Percentiles rank a stretch among this genome's conserved stretches.
Conservation (phyloP, 768 basidiomycete genomes). For the Psilocybe cubensis region DNA sequence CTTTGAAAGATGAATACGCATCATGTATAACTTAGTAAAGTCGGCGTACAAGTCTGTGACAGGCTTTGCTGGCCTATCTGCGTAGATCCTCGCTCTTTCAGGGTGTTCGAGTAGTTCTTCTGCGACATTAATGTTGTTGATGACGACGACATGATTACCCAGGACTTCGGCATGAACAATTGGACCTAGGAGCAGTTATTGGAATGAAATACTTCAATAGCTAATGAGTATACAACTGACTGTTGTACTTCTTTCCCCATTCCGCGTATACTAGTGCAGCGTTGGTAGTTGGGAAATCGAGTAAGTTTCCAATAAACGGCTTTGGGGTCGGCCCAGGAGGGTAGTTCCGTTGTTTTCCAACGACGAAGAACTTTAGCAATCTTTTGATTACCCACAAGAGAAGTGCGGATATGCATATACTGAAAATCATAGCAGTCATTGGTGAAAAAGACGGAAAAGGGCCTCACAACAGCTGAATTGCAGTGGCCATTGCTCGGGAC, state of each 20-base stretch:
- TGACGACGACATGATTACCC: conserved; percentile 28
- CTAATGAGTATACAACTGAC: conserved; percentile 4
- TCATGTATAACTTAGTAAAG: not conserved
- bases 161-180: conserved; percentile 25
- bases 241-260: conserved; percentile 21
- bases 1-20: conserved; percentile 1
- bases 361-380: not conserved
- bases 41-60: conserved; percentile 13
- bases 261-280: conserved; percentile 4
- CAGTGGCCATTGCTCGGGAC: too few species aligned
- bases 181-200: conserved; percentile 13
- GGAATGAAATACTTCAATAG: not conserved
- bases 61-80: conserved; percentile 41
- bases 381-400: not conserved
- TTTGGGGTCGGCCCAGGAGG: conserved; percentile 26
- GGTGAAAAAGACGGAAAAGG: not conserved
- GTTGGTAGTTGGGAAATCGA: conserved; percentile 13
- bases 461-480: not conserved
- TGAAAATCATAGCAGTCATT: not conserved
- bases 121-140: conserved; percentile 28
- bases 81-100: conserved; percentile 48
- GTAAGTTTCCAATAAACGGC: conserved; percentile 27
- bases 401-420: not conserved
- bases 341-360: not conserved
- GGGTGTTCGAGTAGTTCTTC: conserved; percentile 33